Evolutionary conservation across 306 rosid species (phyloP), one percentile per base, ranked within the genome.

Genomic region (Cicer bijugum): DNA sequence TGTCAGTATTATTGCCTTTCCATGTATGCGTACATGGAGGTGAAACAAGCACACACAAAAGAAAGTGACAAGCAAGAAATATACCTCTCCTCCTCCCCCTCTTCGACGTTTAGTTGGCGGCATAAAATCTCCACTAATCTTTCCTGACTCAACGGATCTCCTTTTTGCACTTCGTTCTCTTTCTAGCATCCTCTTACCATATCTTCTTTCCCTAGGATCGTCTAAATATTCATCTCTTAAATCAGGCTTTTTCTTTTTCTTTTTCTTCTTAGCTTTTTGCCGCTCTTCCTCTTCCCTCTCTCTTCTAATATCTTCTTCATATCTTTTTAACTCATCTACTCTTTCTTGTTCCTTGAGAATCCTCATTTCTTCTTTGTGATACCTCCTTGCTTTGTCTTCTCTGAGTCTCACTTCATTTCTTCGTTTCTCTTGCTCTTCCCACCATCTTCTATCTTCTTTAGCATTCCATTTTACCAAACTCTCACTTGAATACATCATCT

Each of bases 221-320:
- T 89, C 98, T 62, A 88, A 23, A 81, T 80, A 87, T 10, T 87
- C 94, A 20, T 91, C 89, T 78, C 78, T 46, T 28, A 94, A 60
- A 47, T 87, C 97, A 6, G 82, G 73, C 67, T 82, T 82, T 59
- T 85, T 91, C 82, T 84, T 85, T 74, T 90, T 85, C 77, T 90
- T 90, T 80, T 90, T 89, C 86, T 88, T 92, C 82, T 85, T 91
- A 67, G 94, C 98, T 76, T 85, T 91, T 78, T 80, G 82, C 40
- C 86, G 85, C 80, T 94, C 98, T 75, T 94, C 98, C 74, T 94
- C 98, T 75, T 91, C 96, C 82, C 88, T 85, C 82, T 93, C 98
- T 75, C 86, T 90, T 84, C 92, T 86, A 75, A 94, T 85, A 74
- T 78, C 81, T 72, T 84, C 92, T 87, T 89, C 97, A 75, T 74